Evolutionary conservation across 2,329 filamentous ascomycete species (phyloP).

Genomic region (Fusarium sp.): DNA sequence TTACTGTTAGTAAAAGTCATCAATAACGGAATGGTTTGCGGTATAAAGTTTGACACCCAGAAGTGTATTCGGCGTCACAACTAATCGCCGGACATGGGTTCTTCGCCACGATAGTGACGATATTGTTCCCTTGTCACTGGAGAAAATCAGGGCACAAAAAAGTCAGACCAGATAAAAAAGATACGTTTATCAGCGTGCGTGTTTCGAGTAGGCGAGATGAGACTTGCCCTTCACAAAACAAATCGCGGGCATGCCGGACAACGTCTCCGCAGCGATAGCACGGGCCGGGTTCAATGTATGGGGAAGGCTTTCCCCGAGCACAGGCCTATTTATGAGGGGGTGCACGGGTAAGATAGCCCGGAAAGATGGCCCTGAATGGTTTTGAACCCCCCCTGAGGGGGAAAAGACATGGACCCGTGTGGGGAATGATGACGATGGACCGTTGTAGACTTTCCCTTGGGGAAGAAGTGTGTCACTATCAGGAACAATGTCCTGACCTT

Average conservation of each 20-base stretch:
- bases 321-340: neutral
- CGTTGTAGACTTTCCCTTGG: neutral
- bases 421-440: neutral
- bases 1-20: neutral
- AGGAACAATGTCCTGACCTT: neutral
- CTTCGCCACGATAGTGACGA: neutral
- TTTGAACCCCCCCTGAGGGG: neutral
- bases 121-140: neutral
- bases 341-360: neutral
- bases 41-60: neutral
- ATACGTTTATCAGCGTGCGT: neutral
- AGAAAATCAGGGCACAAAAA: neutral
- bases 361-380: neutral
- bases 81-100: neutral
- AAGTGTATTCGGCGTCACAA: neutral
- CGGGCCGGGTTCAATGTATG: neutral
- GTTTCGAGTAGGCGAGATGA: neutral
- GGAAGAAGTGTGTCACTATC: neutral
- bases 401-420: neutral
- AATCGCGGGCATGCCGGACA: neutral
- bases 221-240: neutral
- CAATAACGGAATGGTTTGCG: neutral
- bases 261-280: neutral
- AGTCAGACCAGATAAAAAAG: neutral
- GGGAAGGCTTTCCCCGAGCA: slow-evolving; percentile 2